Base-by-base conservation (phyloP, 164 flowering plant genomes). In the Litsea cubeba region DNA sequence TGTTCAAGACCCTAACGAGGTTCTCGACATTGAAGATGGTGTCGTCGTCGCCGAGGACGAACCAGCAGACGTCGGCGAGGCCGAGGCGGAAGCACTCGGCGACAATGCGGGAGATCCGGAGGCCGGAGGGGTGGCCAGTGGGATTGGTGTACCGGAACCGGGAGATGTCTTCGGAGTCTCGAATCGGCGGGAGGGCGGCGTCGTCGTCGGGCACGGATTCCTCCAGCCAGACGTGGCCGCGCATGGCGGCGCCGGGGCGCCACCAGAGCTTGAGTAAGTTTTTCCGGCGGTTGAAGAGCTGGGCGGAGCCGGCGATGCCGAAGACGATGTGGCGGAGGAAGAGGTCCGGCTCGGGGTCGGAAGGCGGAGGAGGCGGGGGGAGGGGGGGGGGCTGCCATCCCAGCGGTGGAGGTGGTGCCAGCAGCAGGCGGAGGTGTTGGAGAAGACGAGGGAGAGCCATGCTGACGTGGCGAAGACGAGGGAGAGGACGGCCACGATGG, bases 171-270 rank as follows among this genome's bases (percentile, higher is more conserved):
- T 84, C 88, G 17, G 90, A 89, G 22, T 87, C 78, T 83, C 79
- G 83, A 69, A 86, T 73, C 1, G 86, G 75, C 1, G 90, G 92
- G 72, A 87, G 77, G 30, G 81, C 75, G 17, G 74, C 81, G 35
- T 75, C 82, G 7, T 68, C 76, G 1, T 72, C 79, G 14, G 5
- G 20, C 35, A 82, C 76, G 17, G 57, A 57, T 62, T 88, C 88
- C 23, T 88, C 95, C 22, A 90, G 74, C 95, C 92, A 90, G 12
- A 87, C 88, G 65, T 84, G 83, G 14, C 95, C 92, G 1, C 91
- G 83, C 88, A 85, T 89, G 20, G 60, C 76, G 28, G 74, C 75
- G 7, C 70, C 54, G 0, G 89, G 86, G 3, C 84, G 79, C 92
- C 92, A 89, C 95, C 92, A 90, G 3, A 89, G 79, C 76, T 78